A percentile compares a stretch with the other conserved stretches of the same genome.
Evolutionary conservation across 306 rosid genomes (phyloP).

Genomic region (Trifolium dubium): DNA sequence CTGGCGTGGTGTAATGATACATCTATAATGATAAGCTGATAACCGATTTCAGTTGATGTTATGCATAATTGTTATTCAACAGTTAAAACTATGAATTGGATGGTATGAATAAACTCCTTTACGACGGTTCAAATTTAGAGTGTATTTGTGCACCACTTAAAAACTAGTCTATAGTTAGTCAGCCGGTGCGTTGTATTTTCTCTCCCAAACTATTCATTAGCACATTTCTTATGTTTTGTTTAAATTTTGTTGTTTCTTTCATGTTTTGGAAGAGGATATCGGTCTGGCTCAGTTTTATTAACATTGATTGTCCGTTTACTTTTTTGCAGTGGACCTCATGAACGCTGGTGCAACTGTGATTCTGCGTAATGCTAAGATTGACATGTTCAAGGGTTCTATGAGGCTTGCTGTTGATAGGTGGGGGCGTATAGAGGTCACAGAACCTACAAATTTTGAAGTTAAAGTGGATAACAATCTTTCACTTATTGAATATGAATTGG

Average conservation of each 20-base stretch:
- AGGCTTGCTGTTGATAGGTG: slow-evolving; percentile 90
- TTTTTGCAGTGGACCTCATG: slow-evolving; percentile 73
- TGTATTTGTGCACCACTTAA: too few species aligned
- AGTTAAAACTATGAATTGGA: not conserved
- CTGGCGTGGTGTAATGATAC: not conserved
- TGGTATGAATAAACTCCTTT: too few species aligned
- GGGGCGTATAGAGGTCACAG: slow-evolving; percentile 81
- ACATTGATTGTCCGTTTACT: not conserved
- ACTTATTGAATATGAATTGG: slow-evolving; percentile 82
- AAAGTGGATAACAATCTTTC: slow-evolving; percentile 89
- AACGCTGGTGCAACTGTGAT: slow-evolving; percentile 59
- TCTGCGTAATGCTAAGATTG: slow-evolving; percentile 87
- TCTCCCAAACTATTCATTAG: too few species aligned
- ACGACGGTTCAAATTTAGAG: too few species aligned
- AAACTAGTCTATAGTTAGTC: too few species aligned
- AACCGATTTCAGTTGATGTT: not conserved
- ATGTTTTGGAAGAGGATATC: not conserved
- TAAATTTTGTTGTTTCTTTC: not conserved
- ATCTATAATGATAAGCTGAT: too few species aligned
- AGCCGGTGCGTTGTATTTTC: too few species aligned
- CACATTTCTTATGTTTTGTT: not conserved
- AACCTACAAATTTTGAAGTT: slow-evolving; percentile 72
- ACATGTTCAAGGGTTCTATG: slow-evolving; percentile 96
- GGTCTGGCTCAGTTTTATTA: not conserved
- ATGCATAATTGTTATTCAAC: not conserved